A percentile compares a stretch with the other conserved stretches of the same genome.
phyloP scores from a whole-genome alignment of 257 asterid species.

The Cinchona pubescens region DNA sequence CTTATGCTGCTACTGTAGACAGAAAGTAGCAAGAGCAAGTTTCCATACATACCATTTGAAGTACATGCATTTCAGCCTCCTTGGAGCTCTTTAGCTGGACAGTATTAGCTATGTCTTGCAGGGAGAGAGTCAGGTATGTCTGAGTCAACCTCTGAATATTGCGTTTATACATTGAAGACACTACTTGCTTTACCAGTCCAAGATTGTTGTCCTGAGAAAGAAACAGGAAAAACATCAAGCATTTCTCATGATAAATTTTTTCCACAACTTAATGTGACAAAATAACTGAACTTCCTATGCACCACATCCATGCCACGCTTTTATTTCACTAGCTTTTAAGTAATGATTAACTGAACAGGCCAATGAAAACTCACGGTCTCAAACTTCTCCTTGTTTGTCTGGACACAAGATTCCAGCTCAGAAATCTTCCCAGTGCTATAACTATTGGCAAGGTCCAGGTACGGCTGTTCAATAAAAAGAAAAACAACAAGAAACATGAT shows the following conservation, averaged over 20 bases:
- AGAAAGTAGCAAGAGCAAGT: slow-evolving; percentile 10
- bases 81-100: slow-evolving; percentile 74
- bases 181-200: slow-evolving; percentile 95
- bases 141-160: slow-evolving; percentile 97
- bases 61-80: slow-evolving; percentile 98
- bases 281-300: not conserved
- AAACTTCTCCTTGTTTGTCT: slow-evolving; percentile 65
- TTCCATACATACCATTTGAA: slow-evolving; percentile 72
- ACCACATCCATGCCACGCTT: not conserved
- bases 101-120: slow-evolving; percentile 82
- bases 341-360: slow-evolving; percentile 2
- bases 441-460: slow-evolving; percentile 68
- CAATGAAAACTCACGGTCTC: slow-evolving; percentile 57
- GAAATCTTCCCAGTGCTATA: slow-evolving; percentile 71
- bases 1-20: not conserved
- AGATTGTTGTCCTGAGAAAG: slow-evolving; percentile 78
- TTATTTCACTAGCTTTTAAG: slow-evolving; percentile 15
- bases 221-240: not conserved
- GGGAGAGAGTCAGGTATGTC: slow-evolving; percentile 92
- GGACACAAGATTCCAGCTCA: slow-evolving; percentile 66
- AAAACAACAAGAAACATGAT: slow-evolving; percentile 2
- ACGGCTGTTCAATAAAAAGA: slow-evolving; percentile 52
- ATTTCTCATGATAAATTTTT: not conserved
- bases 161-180: slow-evolving; percentile 87
- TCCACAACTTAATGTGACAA: not conserved